Evolutionary conservation across 2,329 filamentous ascomycete species (phyloP).

Genomic region (Berkeleyomyces basicola): DNA sequence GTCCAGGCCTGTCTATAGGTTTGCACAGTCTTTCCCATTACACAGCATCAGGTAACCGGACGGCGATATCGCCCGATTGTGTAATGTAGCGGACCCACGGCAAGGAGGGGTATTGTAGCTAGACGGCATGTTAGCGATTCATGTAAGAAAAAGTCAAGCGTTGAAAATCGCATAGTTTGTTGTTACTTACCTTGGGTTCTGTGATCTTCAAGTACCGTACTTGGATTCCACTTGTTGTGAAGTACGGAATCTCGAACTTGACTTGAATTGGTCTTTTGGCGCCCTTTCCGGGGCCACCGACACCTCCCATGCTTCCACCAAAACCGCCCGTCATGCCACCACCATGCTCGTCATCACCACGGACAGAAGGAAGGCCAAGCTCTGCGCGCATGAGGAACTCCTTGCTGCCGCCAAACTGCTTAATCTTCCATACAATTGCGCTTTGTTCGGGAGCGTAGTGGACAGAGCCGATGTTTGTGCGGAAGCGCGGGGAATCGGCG

Average conservation of each 20-base stretch:
- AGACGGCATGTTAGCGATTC: constrained; percentile 8
- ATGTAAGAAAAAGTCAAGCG: not conserved
- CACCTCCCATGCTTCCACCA: constrained; percentile 88
- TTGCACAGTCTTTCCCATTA: constrained; percentile 23
- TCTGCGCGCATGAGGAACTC: constrained; percentile 98
- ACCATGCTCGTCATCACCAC: constrained; percentile 87
- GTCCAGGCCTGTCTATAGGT: not conserved
- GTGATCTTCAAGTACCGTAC: constrained; percentile 98
- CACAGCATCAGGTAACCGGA: constrained; percentile 80
- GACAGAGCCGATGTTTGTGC: constrained; percentile 91
- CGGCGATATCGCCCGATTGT: constrained; percentile 90
- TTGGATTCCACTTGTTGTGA: constrained; percentile 98
- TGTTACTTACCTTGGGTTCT: constrained; percentile 72
- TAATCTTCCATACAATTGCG: constrained; percentile 99
- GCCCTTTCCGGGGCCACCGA: constrained; percentile 61
- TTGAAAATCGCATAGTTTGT: not conserved
- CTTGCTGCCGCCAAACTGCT: constrained; percentile 96
- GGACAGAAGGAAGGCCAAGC: constrained; percentile 80
- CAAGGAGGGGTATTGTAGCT: constrained; percentile 95
- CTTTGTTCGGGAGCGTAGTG: constrained; percentile 97
- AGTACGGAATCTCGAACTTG: constrained; percentile 99
- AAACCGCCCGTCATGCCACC: constrained; percentile 97
- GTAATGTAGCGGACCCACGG: constrained; percentile 99
- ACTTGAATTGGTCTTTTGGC: constrained; percentile 91
- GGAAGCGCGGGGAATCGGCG: constrained; percentile 86